Percentiles rank a stretch among this genome's conserved stretches.
These are phyloP conservation scores for Carex cristatella DNA, from an alignment of 176 grass and related monocot species.

Conservation along the genomic window DNA sequence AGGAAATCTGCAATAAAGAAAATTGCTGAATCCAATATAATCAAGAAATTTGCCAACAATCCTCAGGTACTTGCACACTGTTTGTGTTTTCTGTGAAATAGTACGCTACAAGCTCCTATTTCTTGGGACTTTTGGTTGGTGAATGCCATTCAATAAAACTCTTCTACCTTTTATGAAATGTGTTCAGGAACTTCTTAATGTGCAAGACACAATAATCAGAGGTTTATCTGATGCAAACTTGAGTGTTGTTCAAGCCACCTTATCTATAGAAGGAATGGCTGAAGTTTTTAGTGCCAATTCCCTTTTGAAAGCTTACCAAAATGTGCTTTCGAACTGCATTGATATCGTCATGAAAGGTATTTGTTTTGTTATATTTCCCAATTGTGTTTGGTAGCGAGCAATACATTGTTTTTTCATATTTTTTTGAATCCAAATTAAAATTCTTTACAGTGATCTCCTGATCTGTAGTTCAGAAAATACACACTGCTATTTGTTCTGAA, in stretches of 20 bases:
- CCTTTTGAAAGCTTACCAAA: conserved; percentile 60
- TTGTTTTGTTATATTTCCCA: conserved; percentile 14
- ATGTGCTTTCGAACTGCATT: conserved; percentile 59
- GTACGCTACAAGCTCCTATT: neutral
- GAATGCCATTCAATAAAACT: conserved; percentile 18
- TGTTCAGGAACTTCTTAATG: conserved; percentile 55
- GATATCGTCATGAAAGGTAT: conserved; percentile 59
- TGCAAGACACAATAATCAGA: conserved; percentile 65
- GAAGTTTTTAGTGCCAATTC: conserved; percentile 30
- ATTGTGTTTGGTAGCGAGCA: neutral
- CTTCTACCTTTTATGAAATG: conserved; percentile 13
- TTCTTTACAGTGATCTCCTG: neutral
- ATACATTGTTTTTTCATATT: neutral
- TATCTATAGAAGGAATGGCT: conserved; percentile 80
- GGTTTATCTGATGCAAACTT: conserved; percentile 78
- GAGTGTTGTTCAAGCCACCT: conserved; percentile 82
- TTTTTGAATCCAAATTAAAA: neutral
- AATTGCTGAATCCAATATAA: conserved; percentile 55
- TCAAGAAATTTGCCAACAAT: conserved; percentile 41
- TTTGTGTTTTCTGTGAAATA: conserved; percentile 21
- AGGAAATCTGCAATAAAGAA: conserved; percentile 59
- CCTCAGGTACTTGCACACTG: conserved; percentile 37
- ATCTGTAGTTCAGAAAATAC: neutral
- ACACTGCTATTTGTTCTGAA: neutral
- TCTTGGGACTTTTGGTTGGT: neutral